These are phyloP conservation scores for Naganishia albida DNA, from an alignment of 1,284 basidiomycete genomes.

Conservation along the genomic window DNA sequence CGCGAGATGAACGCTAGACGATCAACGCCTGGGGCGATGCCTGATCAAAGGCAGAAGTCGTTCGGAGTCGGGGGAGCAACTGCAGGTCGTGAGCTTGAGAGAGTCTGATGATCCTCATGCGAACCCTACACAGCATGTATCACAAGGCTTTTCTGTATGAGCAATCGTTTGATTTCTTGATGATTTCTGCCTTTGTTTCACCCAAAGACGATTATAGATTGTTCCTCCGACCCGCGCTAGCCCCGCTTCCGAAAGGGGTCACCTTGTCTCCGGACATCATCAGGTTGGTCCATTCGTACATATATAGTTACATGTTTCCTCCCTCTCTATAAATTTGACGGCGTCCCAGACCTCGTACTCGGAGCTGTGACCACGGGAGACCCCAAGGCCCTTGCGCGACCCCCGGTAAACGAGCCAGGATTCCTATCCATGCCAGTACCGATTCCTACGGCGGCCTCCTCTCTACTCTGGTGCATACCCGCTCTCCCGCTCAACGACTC, in stretches of 20 bases:
- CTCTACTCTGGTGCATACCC: background rate
- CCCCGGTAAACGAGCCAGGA: background rate
- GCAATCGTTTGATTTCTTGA: conserved; percentile 5
- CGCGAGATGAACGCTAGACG: background rate
- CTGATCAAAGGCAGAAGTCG: too few species aligned
- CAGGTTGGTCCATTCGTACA: conserved; percentile 1
- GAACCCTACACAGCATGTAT: background rate
- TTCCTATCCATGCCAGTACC: background rate
- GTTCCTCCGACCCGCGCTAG: background rate
- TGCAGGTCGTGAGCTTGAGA: background rate
- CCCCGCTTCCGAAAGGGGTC: too few species aligned
- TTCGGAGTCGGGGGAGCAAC: background rate
- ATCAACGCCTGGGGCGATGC: too few species aligned
- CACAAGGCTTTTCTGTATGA: conserved; percentile 1
- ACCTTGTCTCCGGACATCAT: too few species aligned
- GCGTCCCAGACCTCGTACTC: background rate
- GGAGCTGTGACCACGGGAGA: background rate
- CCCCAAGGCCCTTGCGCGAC: background rate
- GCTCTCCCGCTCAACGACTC: background rate
- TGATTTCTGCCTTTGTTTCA: conserved; percentile 25
- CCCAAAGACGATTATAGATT: conserved; percentile 8
- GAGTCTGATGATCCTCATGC: background rate
- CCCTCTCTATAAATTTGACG: background rate
- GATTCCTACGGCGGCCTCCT: background rate
- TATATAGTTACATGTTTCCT: background rate